These are phyloP conservation scores for Hypoxylon sp. DNA, from an alignment of 2,329 filamentous ascomycete genomes.

Conservation along the genomic window DNA sequence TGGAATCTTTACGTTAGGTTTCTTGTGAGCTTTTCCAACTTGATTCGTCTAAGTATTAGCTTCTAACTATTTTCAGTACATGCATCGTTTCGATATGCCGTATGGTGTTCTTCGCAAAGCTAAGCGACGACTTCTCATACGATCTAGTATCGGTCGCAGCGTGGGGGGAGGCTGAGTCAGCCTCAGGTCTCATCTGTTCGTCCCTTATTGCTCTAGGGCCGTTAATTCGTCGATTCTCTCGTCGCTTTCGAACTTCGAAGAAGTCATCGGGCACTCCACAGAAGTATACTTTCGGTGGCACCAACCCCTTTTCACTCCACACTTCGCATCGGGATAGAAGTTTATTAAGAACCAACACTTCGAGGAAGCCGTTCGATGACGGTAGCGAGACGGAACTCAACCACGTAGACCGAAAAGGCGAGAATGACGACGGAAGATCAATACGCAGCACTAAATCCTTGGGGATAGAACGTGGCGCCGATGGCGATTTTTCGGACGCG, in stretches of 20 bases:
- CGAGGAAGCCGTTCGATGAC: slow-evolving; percentile 31
- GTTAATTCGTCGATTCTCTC: slow-evolving; percentile 36
- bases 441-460: slow-evolving; percentile 38
- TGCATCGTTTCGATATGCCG: slow-evolving; percentile 47
- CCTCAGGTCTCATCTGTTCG: slow-evolving; percentile 45
- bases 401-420: slow-evolving; percentile 27
- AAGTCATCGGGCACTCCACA: slow-evolving; percentile 21
- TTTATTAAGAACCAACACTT: slow-evolving; percentile 25
- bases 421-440: slow-evolving; percentile 31
- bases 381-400: slow-evolving; percentile 47
- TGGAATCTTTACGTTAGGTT: slow-evolving; percentile 44
- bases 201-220: slow-evolving; percentile 46
- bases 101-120: slow-evolving; percentile 40
- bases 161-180: slow-evolving; percentile 45
- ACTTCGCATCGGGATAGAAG: slow-evolving; percentile 29
- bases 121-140: slow-evolving; percentile 37
- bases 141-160: slow-evolving; percentile 36
- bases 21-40: slow-evolving; percentile 42
- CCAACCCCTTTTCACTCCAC: slow-evolving; percentile 33
- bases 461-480: slow-evolving; percentile 9
- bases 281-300: slow-evolving; percentile 27
- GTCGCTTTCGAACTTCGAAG: slow-evolving; percentile 12
- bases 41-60: neutral
- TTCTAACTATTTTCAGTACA: slow-evolving; percentile 33
- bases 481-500: slow-evolving; percentile 20